Evolutionary conservation across 208 protist species (phyloP).

Genomic region (Leishmania mexicana): DNA sequence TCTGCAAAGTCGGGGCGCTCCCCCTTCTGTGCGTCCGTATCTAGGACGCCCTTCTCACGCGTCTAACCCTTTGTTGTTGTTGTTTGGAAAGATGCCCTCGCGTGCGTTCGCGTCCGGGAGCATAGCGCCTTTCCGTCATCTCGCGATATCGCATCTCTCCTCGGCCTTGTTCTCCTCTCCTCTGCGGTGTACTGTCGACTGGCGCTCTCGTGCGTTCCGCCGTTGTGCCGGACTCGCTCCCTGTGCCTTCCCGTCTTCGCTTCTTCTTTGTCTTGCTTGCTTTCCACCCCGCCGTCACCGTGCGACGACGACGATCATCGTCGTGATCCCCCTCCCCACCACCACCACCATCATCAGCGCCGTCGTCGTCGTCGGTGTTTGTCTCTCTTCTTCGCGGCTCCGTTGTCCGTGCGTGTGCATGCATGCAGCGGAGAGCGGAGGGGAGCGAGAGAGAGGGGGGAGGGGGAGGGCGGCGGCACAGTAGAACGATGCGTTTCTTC

Average conservation of each 20-base stretch:
- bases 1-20: not conserved
- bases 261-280: not conserved
- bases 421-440: not conserved
- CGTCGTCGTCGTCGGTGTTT: not conserved
- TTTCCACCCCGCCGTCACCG: not conserved
- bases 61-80: not conserved
- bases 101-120: too few relatives aligned
- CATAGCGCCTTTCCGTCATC: not conserved
- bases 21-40: not conserved
- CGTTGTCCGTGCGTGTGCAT: not conserved
- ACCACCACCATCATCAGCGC: too few relatives aligned
- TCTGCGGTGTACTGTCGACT: too few relatives aligned
- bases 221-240: not conserved
- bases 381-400: not conserved
- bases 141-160: not conserved
- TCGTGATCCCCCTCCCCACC: too few relatives aligned
- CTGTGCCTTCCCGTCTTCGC: not conserved
- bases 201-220: not conserved
- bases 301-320: not conserved
- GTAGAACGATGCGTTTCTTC: too few relatives aligned
- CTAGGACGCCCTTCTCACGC: not conserved
- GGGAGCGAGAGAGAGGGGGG: not conserved
- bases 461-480: not conserved
- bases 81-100: not conserved
- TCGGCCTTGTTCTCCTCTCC: too few relatives aligned